Base-by-base conservation (phyloP, 495 filamentous ascomycete genomes). In the Penicillium canescens region DNA sequence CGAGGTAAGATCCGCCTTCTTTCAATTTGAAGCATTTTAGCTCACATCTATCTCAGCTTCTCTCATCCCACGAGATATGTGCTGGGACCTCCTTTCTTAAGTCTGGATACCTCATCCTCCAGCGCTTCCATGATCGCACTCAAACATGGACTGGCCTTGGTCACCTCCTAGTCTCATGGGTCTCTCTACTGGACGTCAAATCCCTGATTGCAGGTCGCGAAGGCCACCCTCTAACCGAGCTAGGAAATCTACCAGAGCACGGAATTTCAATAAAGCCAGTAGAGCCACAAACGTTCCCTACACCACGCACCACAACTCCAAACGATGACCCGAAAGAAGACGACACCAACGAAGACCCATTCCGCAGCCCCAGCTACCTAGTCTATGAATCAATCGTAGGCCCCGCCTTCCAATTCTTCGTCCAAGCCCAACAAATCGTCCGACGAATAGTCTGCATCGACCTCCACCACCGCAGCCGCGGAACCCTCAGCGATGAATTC, bases 121-220 rank as follows among this genome's bases (percentile, higher is more conserved):
- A 69, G 50, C 62, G 70, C n/a, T 75, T 70, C 42, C 57, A 69
- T 20, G 28, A 37, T 14, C 70, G 61, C 10, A 72, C 62, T 4
- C 52, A 49, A 38, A 39, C 50, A 6, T 75, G 70, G 72, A 68
- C 60, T 3, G 68, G 68, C 0, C 49, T 72, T 6, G 63, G 62
- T 0, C 52, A 65, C 41, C 41, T 75, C 13, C 46, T 69, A 23
- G 65, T 67, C 18, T 69, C 70, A 21, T 75, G 72, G 70, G 51
- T 75, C 0, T 70, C 65, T 0, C 61, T 75, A 16, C 61, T 75
- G 6, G 72, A 75, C 44, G 66, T 75, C 54, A 75, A 72, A 60
- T 60, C 72, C n/a, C 52, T 75, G 5, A 68, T 75, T 9, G 72
- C 72, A 14, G 72, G 72, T 16, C 70, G 72, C 14, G 72, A 73